Evolutionary conservation across 1,284 basidiomycete species (phyloP).

Genomic region (Sporisorium scitamineum): DNA sequence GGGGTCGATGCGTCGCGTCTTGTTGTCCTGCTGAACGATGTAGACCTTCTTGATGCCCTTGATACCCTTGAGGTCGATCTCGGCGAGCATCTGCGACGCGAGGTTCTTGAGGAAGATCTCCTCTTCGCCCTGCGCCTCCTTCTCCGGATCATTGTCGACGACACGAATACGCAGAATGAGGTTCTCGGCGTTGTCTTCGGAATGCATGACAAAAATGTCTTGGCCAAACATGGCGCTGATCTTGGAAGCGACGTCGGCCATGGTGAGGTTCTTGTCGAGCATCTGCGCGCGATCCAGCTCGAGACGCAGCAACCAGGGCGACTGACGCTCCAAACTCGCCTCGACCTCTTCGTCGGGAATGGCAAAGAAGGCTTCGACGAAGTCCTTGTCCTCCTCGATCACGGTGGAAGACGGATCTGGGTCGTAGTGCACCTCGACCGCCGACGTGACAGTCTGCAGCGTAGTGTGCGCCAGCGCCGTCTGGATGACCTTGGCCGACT

Average conservation of each 20-base stretch:
- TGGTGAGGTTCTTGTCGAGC: slow-evolving; percentile 95
- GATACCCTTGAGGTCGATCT: slow-evolving; percentile 91
- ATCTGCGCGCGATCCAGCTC: slow-evolving; percentile 97
- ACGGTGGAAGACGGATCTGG: slow-evolving; percentile 91
- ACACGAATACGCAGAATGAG: slow-evolving; percentile 93
- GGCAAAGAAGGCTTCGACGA: slow-evolving; percentile 99
- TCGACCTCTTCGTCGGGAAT: slow-evolving; percentile 98
- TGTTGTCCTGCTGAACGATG: slow-evolving; percentile 85
- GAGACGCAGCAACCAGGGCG: slow-evolving; percentile 95
- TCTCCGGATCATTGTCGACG: slow-evolving; percentile 86
- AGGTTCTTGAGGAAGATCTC: slow-evolving; percentile 96
- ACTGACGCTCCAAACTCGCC: slow-evolving; percentile 88
- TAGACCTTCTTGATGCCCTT: slow-evolving; percentile 92
- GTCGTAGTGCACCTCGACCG: slow-evolving; percentile 98
- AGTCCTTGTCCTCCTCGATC: slow-evolving; percentile 94
- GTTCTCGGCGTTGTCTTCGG: slow-evolving; percentile 98
- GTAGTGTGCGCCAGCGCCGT: slow-evolving; percentile 95
- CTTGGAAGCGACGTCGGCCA: slow-evolving; percentile 93
- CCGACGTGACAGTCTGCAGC: slow-evolving; percentile 91
- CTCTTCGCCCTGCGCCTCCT: slow-evolving; percentile 93
- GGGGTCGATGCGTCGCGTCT: slow-evolving; percentile 71
- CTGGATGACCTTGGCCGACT: slow-evolving; percentile 83
- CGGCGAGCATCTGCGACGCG: slow-evolving; percentile 94
- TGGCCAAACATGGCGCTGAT: slow-evolving; percentile 95
- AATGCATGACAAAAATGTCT: slow-evolving; percentile 98